Evolutionary conservation across 2,329 filamentous ascomycete genomes (phyloP).

Genomic region (Aphanoascus verrucosus): DNA sequence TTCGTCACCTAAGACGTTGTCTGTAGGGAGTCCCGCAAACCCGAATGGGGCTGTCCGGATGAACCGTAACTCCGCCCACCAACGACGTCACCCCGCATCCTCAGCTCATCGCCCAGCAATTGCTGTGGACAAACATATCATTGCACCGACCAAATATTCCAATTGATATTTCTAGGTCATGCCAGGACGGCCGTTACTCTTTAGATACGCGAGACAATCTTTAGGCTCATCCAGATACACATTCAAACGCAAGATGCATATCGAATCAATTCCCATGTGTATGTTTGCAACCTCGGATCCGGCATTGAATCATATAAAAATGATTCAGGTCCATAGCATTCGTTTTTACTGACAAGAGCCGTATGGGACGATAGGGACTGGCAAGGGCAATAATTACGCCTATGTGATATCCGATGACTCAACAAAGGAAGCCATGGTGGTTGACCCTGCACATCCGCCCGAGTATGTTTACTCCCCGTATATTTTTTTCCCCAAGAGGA

Average conservation of each 20-base stretch:
- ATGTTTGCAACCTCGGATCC: slow-evolving; percentile 19
- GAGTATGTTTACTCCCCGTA: slow-evolving; percentile 31
- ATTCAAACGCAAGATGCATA: slow-evolving; percentile 36
- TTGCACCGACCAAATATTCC: background rate
- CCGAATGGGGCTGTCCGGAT: too few relatives aligned
- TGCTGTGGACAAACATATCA: background rate
- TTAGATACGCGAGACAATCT: slow-evolving; percentile 8
- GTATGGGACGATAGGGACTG: slow-evolving; percentile 14
- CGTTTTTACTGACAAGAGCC: background rate
- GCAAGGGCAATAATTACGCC: slow-evolving; percentile 41
- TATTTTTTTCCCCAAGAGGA: background rate
- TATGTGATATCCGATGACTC: slow-evolving; percentile 42
- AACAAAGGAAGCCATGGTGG: slow-evolving; percentile 41
- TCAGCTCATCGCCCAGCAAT: background rate
- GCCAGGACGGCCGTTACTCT: slow-evolving; percentile 1
- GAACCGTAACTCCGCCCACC: too few relatives aligned
- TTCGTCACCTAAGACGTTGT: too few relatives aligned
- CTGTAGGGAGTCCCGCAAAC: too few relatives aligned
- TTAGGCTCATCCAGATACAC: slow-evolving; percentile 6
- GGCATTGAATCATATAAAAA: background rate
- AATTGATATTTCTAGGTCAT: slow-evolving; percentile 3
- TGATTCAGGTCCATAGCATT: background rate
- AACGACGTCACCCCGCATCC: too few relatives aligned
- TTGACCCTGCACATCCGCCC: slow-evolving; percentile 42
- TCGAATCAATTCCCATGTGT: slow-evolving; percentile 46